Base-by-base conservation (phyloP, 495 filamentous ascomycete genomes). In the Neurospora sp. region DNA sequence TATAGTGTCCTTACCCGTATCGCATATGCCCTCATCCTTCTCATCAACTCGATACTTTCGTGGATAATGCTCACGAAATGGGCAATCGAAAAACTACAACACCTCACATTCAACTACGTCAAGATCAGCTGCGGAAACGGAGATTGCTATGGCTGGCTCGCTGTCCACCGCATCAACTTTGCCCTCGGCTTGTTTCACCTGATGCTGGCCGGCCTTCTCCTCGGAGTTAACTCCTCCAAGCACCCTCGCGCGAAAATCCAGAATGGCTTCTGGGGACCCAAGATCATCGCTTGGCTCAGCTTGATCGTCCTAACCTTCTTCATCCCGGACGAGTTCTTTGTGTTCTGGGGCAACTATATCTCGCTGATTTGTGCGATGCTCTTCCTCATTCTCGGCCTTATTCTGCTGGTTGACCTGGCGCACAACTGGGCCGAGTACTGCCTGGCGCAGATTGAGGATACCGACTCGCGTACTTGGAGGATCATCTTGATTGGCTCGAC, bases 41-140 rank as follows among this genome's bases (percentile, higher is more conserved):
- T 98, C 75, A 82, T 97, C 84, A 98, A 99, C 88, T 97, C 94
- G 69, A 97, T 98, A 74, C 80, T 97, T 69, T 95, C 96, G 38
- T 99, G 96, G 96, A 92, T 99, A 40, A 97, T 98, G 94, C 94
- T 98, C 87, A 98, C 96, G 10, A 93, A 94, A 74, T 99, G 96
- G 96, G 96, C 96, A 19, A 91, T 98, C 81, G 94, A 97, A 78
- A 98, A 98, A 79, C 85, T 99, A 11, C 90, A 97, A 79, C 89
- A 95, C 75, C 82, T 98, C 69, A 95, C 94, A 38, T 85, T 99
- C 70, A 94, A 98, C 83, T 98, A 98, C 79, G 94, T 99, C 83
- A 92, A 92, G 77, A 96, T 99, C 77, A 90, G 88, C 76, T 99
- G 96, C 79, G 90, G 92, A 43, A 93, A 93, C 24, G 94, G 96